Evolutionary conservation across 1,284 basidiomycete genomes (phyloP), one percentile per base, ranked within the genome.

Genomic region (Ganoderma lingzhi): DNA sequence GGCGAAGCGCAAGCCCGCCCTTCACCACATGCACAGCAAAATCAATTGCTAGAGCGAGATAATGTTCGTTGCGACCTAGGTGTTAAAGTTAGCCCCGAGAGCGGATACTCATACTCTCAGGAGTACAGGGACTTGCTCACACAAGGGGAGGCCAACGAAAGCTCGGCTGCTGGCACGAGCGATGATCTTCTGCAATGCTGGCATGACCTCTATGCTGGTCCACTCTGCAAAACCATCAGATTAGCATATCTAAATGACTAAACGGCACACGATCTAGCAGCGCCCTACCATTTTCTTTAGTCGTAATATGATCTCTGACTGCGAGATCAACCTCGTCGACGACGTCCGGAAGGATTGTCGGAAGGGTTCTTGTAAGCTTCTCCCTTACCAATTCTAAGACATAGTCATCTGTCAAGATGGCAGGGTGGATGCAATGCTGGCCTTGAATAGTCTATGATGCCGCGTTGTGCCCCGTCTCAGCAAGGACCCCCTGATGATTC

Each of bases 71-170:
- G 6, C 72, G 70, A 23, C 67, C 73, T 63, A 30, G 10, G 4
- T n/a, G 8, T 53, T 44, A 23, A 45, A 8, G 14, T 30, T 17
- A 30, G 12, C 28, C 19, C n/a, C 6, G n/a, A 48, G 19, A 6
- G 15, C 1, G 45, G 45, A 9, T 15, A 15, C 30, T 15, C 15
- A 9, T 15, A 15, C 30, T 15, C 15, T 15, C 3, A 14, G 4
- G 2, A 15, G 9, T 23, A 53, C 12, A 15, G 4, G 64, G 32
- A 79, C 84, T 84, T 51, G 9, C 48, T 51, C 12, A 83, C 66
- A 23, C 28, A 68, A 17, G 3, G 82, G 82, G 6, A 78, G 65
- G 1, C 86, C 85, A 65, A 87, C 82, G 65, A 86, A 84, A 3
- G 83, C 81, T 51, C 85, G 80, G 73, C 85, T 86, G 69, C 80